phyloP scores from a whole-genome alignment of 495 filamentous ascomycete genomes.

The Aspergillus sclerotioniger region DNA sequence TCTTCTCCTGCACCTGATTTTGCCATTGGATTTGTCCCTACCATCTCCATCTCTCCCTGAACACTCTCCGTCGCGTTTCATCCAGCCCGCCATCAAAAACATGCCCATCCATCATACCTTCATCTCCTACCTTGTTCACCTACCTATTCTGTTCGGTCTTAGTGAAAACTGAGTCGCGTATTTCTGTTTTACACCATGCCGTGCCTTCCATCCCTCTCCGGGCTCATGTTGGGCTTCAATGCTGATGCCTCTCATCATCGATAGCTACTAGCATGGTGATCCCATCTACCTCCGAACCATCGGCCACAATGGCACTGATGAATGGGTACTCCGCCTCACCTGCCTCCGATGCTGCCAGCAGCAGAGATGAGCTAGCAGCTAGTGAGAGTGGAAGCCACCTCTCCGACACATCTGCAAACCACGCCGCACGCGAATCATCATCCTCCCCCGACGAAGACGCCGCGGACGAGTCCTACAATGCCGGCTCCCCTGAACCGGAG shows the following conservation, averaged over 20 bases:
- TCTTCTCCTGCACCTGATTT: conserved; percentile 20
- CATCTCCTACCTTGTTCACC: conserved; percentile 31
- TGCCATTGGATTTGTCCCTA: conserved; percentile 22
- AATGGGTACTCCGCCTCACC: conserved; percentile 51
- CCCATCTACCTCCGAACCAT: conserved; percentile 46
- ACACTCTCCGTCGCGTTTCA: conserved; percentile 36
- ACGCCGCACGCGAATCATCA: conserved; percentile 46
- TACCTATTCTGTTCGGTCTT: conserved; percentile 26
- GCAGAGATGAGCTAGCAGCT: conserved; percentile 35
- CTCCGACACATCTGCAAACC: conserved; percentile 47
- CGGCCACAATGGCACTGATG: conserved; percentile 37
- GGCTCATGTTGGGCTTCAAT: conserved; percentile 39
- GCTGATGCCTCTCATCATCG: conserved; percentile 40
- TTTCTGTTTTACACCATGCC: conserved; percentile 23
- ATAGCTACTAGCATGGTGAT: conserved; percentile 54
- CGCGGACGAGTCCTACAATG: conserved; percentile 55
- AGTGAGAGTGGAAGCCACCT: conserved; percentile 54
- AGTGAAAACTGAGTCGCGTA: conserved; percentile 37
- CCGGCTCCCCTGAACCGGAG: conserved; percentile 37
- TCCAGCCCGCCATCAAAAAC: conserved; percentile 46
- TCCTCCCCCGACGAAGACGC: conserved; percentile 60
- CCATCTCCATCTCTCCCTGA: conserved; percentile 21
- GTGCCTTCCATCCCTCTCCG: conserved; percentile 18
- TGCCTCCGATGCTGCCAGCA: conserved; percentile 34
- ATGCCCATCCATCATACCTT: conserved; percentile 38